Percentiles rank a stretch among this genome's conserved stretches.
Conservation (phyloP, 768 basidiomycete genomes). For the Scleroderma bovista region DNA sequence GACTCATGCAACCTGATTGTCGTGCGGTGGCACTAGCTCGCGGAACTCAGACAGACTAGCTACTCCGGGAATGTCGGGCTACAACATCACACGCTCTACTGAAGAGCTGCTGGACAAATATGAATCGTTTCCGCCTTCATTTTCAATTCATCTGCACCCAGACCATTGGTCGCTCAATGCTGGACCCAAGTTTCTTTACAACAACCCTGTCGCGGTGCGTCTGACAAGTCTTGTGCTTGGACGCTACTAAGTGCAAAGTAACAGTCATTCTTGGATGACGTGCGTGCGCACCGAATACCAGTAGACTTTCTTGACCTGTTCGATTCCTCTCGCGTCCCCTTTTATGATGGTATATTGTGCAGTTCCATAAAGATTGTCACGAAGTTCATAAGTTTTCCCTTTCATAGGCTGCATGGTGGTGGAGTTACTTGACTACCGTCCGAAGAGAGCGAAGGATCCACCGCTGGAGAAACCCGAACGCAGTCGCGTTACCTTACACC, state of each 20-base stretch:
- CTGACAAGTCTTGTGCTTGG: neutral
- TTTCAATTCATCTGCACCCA: slow-evolving; percentile 70
- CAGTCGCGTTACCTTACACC: slow-evolving; percentile 71
- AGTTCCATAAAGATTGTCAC: neutral
- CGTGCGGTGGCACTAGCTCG: slow-evolving; percentile 2
- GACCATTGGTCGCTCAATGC: slow-evolving; percentile 83
- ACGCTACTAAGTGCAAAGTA: slow-evolving; percentile 3
- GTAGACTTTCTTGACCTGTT: slow-evolving; percentile 82
- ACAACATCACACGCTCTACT: slow-evolving; percentile 66
- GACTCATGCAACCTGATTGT: slow-evolving; percentile 2
- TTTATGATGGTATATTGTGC: slow-evolving; percentile 67
- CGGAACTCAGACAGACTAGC: slow-evolving; percentile 13
- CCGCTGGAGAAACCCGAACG: slow-evolving; percentile 51
- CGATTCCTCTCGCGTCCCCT: slow-evolving; percentile 65
- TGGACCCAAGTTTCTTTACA: slow-evolving; percentile 77
- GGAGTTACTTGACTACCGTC: slow-evolving; percentile 74
- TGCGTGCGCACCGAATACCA: slow-evolving; percentile 77
- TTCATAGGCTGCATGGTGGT: slow-evolving; percentile 75
- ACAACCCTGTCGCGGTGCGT: slow-evolving; percentile 63
- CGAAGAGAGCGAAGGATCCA: slow-evolving; percentile 52
- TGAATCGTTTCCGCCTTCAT: slow-evolving; percentile 58
- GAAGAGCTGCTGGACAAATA: slow-evolving; percentile 56
- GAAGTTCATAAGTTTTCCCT: slow-evolving; percentile 1
- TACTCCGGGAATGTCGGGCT: slow-evolving; percentile 50
- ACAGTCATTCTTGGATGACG: slow-evolving; percentile 78